phyloP scores from a whole-genome alignment of 1,284 basidiomycete genomes.

The Heterobasidion occidentale region DNA sequence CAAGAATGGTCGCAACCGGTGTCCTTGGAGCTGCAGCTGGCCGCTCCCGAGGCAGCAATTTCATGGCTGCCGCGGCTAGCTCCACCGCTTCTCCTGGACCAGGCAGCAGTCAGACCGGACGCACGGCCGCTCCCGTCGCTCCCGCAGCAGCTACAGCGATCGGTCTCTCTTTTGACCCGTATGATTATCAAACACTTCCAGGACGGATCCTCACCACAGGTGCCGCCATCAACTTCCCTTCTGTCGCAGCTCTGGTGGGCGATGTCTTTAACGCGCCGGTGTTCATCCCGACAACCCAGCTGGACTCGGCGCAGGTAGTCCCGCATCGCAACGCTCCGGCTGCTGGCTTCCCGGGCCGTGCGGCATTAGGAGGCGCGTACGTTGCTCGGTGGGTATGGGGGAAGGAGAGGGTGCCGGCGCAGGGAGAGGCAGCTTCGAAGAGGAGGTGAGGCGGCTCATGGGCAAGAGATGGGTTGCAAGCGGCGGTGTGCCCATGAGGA shows the following conservation, averaged over 20 bases:
- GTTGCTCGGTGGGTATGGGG: conserved; percentile 78
- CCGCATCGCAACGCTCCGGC: conserved; percentile 71
- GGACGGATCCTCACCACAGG: conserved; percentile 58
- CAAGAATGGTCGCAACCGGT: conserved; percentile 60
- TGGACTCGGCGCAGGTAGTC: conserved; percentile 62
- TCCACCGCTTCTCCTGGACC: conserved; percentile 21
- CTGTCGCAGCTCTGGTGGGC: conserved; percentile 68
- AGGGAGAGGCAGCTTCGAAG: conserved; percentile 61
- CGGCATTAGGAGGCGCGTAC: conserved; percentile 65
- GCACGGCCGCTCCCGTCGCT: conserved; percentile 9
- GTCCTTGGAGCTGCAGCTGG: conserved; percentile 31
- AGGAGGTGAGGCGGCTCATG: conserved; percentile 62
- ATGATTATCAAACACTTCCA: conserved; percentile 58
- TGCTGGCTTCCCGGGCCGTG: conserved; percentile 55
- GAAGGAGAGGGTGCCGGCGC: conserved; percentile 41
- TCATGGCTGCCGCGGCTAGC: conserved; percentile 18
- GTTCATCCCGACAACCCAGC: conserved; percentile 61
- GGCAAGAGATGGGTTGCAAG: conserved; percentile 64
- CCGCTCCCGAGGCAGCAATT: conserved; percentile 24
- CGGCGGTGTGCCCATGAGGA: conserved; percentile 45
- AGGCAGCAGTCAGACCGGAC: conserved; percentile 15
- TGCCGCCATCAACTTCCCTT: conserved; percentile 75
- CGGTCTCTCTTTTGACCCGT: conserved; percentile 68
- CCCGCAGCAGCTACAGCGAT: conserved; percentile 32
- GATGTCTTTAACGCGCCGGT: conserved; percentile 76